Conservation (phyloP, 306 rosid genomes). For the Vigna reflexopilosa region DNA sequence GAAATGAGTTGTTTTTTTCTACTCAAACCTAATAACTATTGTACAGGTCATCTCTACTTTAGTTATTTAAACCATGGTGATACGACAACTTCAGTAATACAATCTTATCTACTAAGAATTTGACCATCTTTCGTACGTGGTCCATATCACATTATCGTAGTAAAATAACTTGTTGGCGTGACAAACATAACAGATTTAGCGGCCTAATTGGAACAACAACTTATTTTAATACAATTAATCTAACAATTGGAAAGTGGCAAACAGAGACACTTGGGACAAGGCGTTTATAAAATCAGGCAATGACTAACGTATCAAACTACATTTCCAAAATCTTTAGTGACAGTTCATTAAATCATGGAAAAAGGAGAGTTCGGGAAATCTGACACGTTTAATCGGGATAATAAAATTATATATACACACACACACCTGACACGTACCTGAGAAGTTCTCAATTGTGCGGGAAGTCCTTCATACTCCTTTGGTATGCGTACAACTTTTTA, state of each 20-base stretch:
- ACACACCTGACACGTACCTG: background rate
- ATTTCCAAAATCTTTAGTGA: background rate
- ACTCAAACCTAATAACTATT: too few species aligned
- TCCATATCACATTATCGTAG: background rate
- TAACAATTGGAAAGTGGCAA: background rate
- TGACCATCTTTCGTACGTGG: background rate
- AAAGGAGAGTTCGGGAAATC: background rate
- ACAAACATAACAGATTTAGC: background rate
- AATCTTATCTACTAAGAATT: background rate
- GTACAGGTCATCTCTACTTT: too few species aligned
- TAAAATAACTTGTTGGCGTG: background rate
- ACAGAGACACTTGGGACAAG: background rate
- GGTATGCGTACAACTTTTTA: background rate
- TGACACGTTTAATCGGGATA: background rate
- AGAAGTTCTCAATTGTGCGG: background rate
- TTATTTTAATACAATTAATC: background rate
- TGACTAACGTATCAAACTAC: background rate
- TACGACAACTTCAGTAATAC: background rate
- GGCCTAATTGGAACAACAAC: background rate
- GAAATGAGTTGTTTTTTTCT: background rate
- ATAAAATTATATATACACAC: too few species aligned
- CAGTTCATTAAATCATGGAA: background rate
- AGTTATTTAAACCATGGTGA: background rate
- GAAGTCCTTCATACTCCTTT: slow-evolving; percentile 1
- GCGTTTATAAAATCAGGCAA: background rate